Evolutionary conservation across 2,329 filamentous ascomycete genomes (phyloP).

Genomic region (Colletotrichum chlorophyti): DNA sequence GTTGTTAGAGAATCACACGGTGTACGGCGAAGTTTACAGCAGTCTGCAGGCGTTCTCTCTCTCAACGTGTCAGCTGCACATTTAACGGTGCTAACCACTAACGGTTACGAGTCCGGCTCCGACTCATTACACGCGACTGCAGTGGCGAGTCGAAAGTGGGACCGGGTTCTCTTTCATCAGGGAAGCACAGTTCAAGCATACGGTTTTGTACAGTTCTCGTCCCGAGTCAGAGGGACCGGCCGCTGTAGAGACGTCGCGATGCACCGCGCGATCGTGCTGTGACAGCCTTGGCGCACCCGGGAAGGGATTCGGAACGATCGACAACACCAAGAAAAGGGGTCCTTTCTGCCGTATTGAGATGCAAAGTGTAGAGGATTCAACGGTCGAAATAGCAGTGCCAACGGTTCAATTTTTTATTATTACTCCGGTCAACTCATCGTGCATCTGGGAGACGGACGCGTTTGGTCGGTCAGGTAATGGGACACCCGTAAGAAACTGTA

Average conservation of each 20-base stretch:
- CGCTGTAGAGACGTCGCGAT: not conserved
- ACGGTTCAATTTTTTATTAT: too few species aligned
- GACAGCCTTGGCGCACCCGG: constrained; percentile 25
- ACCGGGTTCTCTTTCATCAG: not conserved
- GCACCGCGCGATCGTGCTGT: constrained; percentile 12
- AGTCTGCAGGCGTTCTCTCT: constrained; percentile 1
- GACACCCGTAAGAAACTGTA: too few species aligned
- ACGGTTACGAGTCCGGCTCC: not conserved
- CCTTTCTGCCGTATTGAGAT: not conserved
- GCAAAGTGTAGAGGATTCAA: not conserved
- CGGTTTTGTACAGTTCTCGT: too few species aligned
- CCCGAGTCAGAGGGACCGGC: constrained; percentile 16
- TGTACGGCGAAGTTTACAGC: not conserved
- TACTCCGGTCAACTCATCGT: constrained; percentile 3
- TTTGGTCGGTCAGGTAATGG: too few species aligned
- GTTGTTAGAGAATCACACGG: constrained; percentile 13
- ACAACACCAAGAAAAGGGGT: constrained; percentile 3
- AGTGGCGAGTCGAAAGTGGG: not conserved
- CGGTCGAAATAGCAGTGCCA: constrained; percentile 1
- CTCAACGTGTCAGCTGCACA: not conserved
- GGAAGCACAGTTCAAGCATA: not conserved
- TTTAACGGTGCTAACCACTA: constrained; percentile 17
- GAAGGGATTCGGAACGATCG: constrained; percentile 1
- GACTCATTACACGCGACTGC: not conserved
- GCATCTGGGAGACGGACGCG: not conserved